phyloP scores from a whole-genome alignment of 208 protist species.

The Crithidia thermophila region DNA sequence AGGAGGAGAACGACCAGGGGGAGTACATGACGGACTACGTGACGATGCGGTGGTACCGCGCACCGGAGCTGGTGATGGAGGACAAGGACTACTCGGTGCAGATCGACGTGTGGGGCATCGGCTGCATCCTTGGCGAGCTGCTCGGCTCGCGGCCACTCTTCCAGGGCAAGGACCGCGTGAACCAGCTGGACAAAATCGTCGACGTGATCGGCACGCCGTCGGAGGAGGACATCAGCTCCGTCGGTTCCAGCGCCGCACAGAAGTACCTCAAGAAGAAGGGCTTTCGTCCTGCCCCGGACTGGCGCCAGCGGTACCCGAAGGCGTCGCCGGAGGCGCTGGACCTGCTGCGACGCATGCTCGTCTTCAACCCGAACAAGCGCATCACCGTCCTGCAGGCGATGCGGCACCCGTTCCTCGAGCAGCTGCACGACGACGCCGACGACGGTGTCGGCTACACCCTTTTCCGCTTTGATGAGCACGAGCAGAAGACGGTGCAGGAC shows the following conservation, averaged over 20 bases:
- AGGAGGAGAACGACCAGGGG: slow-evolving; percentile 86
- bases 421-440: slow-evolving; percentile 87
- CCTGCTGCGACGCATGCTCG: slow-evolving; percentile 91
- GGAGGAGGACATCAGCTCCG: slow-evolving; percentile 76
- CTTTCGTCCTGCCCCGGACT: slow-evolving; percentile 46
- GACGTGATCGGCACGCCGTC: slow-evolving; percentile 92
- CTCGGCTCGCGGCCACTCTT: slow-evolving; percentile 88
- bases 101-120: slow-evolving; percentile 93
- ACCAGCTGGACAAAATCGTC: slow-evolving; percentile 93
- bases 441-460: slow-evolving; percentile 49
- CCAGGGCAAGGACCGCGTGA: slow-evolving; percentile 88
- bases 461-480: slow-evolving; percentile 86
- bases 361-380: slow-evolving; percentile 93
- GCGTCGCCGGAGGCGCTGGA: slow-evolving; percentile 86
- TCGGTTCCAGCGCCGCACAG: slow-evolving; percentile 82
- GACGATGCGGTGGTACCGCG: slow-evolving; percentile 95
- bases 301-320: slow-evolving; percentile 74
- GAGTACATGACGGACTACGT: slow-evolving; percentile 96
- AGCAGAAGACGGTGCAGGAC: slow-evolving; percentile 73
- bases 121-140: slow-evolving; percentile 91
- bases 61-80: slow-evolving; percentile 94
- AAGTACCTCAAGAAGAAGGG: slow-evolving; percentile 90
- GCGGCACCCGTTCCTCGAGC: slow-evolving; percentile 82
- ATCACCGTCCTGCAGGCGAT: slow-evolving; percentile 93
- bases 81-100: slow-evolving; percentile 88